These are phyloP conservation scores for Sungouiozyma intestinalis DNA, from an alignment of 805 yeast genomes.

Conservation along the genomic window DNA sequence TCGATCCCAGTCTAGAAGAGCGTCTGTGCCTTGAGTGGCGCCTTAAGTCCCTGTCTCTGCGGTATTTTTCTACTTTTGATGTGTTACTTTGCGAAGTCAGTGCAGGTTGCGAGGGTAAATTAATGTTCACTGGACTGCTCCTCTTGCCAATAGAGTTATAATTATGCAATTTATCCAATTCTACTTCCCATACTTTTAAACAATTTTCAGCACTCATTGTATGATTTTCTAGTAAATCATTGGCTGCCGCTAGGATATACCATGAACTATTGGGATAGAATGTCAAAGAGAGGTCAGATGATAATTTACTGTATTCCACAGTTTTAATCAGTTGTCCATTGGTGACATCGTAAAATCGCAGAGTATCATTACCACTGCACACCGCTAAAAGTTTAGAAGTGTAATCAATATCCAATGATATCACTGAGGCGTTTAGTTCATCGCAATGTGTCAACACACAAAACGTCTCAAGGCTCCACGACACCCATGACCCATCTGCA, in stretches of 20 bases:
- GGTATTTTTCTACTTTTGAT: background rate
- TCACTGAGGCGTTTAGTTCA: conserved; percentile 12
- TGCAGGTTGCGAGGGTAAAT: background rate
- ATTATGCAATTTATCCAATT: conserved; percentile 2
- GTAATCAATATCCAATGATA: conserved; percentile 16
- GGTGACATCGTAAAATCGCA: conserved; percentile 12
- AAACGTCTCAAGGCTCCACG: conserved; percentile 17
- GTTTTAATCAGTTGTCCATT: conserved; percentile 6
- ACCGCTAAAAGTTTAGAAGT: conserved; percentile 18
- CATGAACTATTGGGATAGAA: conserved; percentile 20
- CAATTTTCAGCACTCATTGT: conserved; percentile 4
- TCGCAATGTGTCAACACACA: conserved; percentile 10
- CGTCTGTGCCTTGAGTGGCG: background rate
- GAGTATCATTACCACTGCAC: conserved; percentile 11
- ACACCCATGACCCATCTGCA: conserved; percentile 18
- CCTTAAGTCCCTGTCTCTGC: background rate
- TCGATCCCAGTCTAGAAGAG: background rate
- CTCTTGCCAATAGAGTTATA: background rate
- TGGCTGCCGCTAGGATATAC: conserved; percentile 13
- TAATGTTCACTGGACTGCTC: too few relatives aligned
- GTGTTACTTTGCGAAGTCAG: background rate
- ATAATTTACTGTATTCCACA: conserved; percentile 1
- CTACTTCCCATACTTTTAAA: conserved; percentile 11
- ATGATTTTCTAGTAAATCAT: conserved; percentile 12
- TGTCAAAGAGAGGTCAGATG: conserved; percentile 11